Base-by-base conservation (phyloP, 176 grass and related monocot genomes). In the Lolium rigidum region DNA sequence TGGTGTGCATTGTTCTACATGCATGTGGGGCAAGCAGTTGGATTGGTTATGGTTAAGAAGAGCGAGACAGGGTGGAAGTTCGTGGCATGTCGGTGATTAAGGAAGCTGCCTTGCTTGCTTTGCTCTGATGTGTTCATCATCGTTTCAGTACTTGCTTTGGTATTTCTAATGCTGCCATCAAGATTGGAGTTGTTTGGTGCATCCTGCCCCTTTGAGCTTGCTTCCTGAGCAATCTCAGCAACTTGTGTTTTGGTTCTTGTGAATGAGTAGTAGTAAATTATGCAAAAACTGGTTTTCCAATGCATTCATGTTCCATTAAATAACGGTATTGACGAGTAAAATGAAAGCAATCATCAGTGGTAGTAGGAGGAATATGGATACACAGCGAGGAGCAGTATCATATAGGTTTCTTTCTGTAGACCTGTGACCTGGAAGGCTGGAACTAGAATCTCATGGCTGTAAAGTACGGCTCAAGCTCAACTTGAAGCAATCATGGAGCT, bases 401-500 rank as follows among this genome's bases (percentile, higher is more conserved):
- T 76, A 28, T 44, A 13, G 50, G 37, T 59, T 67, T 77, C 35
- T 41, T 38, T 84, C 46, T 48, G 2, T 1, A 67, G 64, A 31
- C 35, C n/a, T 75, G 58, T 66, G 70, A 28, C 17, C 28, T 58
- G 47, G 61, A 86, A 48, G n/a, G 12, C 28, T 58, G 47, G 61
- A 86, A 48, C 47, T 73, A 70, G 88, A 90, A 66, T 79, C 79
- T 31, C 73, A 64, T 83, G 56, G 37, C 74, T 90, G 84, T 64
- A 90, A 83, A 90, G 56, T 28, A 46, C 79, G 64, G 35, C 65
- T 25, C 65, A 64, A 71, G 35, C 65, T 25, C 65, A 64, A 57
- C 64, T 37, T 79, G 84, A 55, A 35, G 9, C 74, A 83, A 73
- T 83, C 15, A 82, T 82, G 46, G 62, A 17, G 31, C 74, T 77